Evolutionary conservation across 2,329 filamentous ascomycete species (phyloP), one percentile per base, ranked within the genome.

Genomic region (Lachnellula suecica): DNA sequence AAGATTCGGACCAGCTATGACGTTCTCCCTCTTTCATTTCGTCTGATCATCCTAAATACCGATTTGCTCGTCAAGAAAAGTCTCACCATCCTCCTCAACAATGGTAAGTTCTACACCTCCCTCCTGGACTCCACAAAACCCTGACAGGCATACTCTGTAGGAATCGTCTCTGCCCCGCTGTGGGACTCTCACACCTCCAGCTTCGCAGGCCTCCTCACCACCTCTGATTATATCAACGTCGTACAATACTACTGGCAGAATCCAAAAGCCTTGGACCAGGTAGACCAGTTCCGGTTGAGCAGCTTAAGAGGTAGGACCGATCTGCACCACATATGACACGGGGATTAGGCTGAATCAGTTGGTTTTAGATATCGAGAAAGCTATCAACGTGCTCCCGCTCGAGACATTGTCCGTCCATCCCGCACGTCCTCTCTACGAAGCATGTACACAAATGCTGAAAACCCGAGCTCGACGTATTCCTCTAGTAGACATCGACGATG

Each of bases 221-320:
- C 91, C 58, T 96, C 91, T 56, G 94, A 99, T 73, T 99, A 94
- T 71, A 95, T 99, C 74, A 99, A 99, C 67, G 88, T 99, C 52
- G 96, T 99, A 37, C 93, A 97, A 70, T 99, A 99, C 73, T 97
- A 99, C 77, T 97, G 91, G 79, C 92, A 97, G 72, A 95, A 94
- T 63, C 94, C 93, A 2, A 90, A 96, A 61, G 88, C 92, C 53
- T 82, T 97, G 56, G 84, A 86, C 60, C 86, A 93, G 68, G 89
- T 99, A 63, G 94, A 97, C 61, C 89, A 96, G 70, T 97, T 99
- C 70, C 87, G 91, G 43, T 75, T 99, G 57, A 93, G 89, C 73
- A 96, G 91, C 68, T 81, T 99, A 53, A 83, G 93, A 81, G 90
- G 92, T 96, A 77, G 53, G 77, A 29, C 27, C 24, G 40, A 31